Evolutionary conservation across 73 alveolate genomes (phyloP), one percentile per base, ranked within the genome.

Genomic region (Paramecium sonneborni): DNA sequence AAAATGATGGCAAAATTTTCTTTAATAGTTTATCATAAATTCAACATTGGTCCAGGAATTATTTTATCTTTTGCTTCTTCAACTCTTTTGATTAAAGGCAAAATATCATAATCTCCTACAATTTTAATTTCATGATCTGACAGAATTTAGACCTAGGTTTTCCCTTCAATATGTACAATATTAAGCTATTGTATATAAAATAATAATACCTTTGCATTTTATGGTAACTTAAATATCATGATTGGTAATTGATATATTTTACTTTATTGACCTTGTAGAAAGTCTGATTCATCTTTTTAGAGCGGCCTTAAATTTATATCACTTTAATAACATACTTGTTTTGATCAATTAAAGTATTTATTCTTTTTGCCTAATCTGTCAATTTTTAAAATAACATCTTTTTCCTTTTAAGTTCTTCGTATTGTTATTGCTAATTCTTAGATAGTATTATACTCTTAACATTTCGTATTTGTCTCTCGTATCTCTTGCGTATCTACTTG

Each of bases 41-140:
- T 52, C 68, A 52, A 52, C 32, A 52, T 52, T 15, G 68, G 68
- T 52, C 68, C 68, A 52, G 68, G 68, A 18, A 52, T 20, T 15
- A 7, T 62, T 62, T 62, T 32, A 9, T 62, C 46, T 12, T 62
- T 62, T 26, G 84, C 39, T 9, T 62, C 84, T 62, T 62, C 84
- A 62, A 62, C 44, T 12, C 84, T 62, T 62, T 62, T 62, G 84
- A 62, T 62, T 32, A 62, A 30, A 32, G 84, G 52, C 44, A 62
- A 32, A 32, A 62, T 62, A 32, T 62, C 84, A 62, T 62, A 62
- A 62, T 62, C 84, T 8, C 84, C 84, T 2, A 62, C 11, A 11
- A 62, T 30, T 14, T 62, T 62, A 3, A 62, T 62, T 62, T 62
- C 84, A 30, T 62, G 84, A 26, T 62, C 84, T 30, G 84, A 62